Conservation (phyloP, 202 grass and related monocot genomes). For the Bolboschoenoplectus hybrid region DNA sequence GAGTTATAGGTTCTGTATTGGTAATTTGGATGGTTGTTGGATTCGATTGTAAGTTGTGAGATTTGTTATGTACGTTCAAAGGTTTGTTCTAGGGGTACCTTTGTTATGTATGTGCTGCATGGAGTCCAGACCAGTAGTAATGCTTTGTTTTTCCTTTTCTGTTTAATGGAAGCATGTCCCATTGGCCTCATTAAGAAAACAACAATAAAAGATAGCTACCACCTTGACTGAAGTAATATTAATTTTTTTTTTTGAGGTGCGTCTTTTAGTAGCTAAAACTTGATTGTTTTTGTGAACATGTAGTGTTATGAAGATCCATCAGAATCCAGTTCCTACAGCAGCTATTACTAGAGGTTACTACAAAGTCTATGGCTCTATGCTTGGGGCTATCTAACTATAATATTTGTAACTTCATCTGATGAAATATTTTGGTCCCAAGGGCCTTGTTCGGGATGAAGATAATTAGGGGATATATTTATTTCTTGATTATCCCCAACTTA, state of each 20-base stretch:
- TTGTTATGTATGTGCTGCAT: background rate
- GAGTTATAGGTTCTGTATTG: background rate
- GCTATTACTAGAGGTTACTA: constrained; percentile 5
- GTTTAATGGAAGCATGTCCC: background rate
- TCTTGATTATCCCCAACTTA: too few relatives aligned
- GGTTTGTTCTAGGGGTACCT: background rate
- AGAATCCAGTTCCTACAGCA: constrained; percentile 21
- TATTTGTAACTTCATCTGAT: background rate
- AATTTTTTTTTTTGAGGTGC: background rate
- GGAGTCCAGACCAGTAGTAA: background rate
- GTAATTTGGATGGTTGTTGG: background rate
- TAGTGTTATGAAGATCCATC: constrained; percentile 30
- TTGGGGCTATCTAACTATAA: background rate
- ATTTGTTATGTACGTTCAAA: background rate
- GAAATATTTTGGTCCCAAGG: background rate
- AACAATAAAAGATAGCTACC: background rate
- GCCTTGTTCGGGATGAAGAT: background rate
- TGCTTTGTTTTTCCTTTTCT: background rate
- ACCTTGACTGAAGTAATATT: background rate
- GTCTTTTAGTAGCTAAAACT: background rate
- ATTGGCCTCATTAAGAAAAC: background rate
- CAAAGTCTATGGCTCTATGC: background rate
- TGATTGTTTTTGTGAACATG: constrained; percentile 21
- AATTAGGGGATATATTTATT: background rate
- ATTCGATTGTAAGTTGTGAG: background rate